These are phyloP conservation scores for Erysimum cheiri DNA, from an alignment of 441 rosid genomes.

Conservation along the genomic window DNA sequence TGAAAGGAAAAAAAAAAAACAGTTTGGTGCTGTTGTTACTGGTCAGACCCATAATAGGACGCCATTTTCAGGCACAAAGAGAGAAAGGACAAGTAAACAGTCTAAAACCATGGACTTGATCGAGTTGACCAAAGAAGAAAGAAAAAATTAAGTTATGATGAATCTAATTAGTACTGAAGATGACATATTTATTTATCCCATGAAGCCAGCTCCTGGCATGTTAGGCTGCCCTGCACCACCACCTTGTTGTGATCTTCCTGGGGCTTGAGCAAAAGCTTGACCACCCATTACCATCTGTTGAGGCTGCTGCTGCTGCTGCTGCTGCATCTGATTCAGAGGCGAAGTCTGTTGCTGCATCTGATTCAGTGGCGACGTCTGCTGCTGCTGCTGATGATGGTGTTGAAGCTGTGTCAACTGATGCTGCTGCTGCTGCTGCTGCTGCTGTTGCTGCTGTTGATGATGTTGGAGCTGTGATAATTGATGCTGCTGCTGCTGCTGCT, in stretches of 20 bases:
- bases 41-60: conserved; percentile 19
- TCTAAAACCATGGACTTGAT: conserved; percentile 30
- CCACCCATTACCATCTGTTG: conserved; percentile 83
- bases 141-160: conserved; percentile 9
- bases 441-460: conserved; percentile 48
- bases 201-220: conserved; percentile 78
- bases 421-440: conserved; percentile 45
- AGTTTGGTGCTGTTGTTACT: conserved; percentile 12
- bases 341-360: conserved; percentile 47
- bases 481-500: conserved; percentile 49
- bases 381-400: conserved; percentile 49
- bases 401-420: conserved; percentile 53
- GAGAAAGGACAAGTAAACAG: conserved; percentile 4
- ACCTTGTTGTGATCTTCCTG: conserved; percentile 67
- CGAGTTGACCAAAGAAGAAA: conserved; percentile 19
- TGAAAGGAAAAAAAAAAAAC: not conserved
- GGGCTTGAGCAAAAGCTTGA: conserved; percentile 77
- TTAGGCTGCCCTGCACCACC: conserved; percentile 55
- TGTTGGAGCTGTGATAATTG: conserved; percentile 54
- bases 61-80: conserved; percentile 18
- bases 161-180: conserved; percentile 34
- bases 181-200: conserved; percentile 47
- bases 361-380: conserved; percentile 45
- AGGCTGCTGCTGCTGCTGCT: conserved; percentile 53
- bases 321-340: conserved; percentile 48